These are phyloP conservation scores for Phaseolus lunatus DNA, from an alignment of 306 rosid genomes.

Conservation along the genomic window DNA sequence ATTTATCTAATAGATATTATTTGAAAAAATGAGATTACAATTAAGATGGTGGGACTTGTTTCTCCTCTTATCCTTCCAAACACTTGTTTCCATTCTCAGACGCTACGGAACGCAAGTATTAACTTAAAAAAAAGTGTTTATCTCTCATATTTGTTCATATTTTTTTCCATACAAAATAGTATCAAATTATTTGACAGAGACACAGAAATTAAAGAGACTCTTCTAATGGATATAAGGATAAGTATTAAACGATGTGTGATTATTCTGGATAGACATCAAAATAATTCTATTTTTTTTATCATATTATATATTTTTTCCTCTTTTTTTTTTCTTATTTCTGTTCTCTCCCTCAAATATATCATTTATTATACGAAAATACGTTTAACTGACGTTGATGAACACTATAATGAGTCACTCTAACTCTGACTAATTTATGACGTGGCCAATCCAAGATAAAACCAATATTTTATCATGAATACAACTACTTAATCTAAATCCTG, in stretches of 20 bases:
- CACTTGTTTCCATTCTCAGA: not conserved
- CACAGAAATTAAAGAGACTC: slow-evolving; percentile 13
- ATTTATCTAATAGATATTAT: too few relatives aligned
- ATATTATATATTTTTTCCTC: not conserved
- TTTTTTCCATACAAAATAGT: not conserved
- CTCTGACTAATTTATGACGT: not conserved
- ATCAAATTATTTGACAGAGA: slow-evolving; percentile 28
- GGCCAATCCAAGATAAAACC: not conserved
- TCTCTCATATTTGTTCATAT: not conserved
- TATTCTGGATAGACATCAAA: slow-evolving; percentile 14
- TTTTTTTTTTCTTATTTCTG: not conserved
- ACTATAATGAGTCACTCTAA: not conserved
- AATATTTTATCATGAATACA: not conserved
- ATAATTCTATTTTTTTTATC: not conserved
- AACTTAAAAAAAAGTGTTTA: not conserved
- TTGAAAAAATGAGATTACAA: not conserved
- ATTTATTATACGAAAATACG: not conserved
- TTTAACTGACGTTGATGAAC: slow-evolving; percentile 2
- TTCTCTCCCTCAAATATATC: not conserved
- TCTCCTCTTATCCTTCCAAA: not conserved
- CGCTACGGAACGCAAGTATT: not conserved
- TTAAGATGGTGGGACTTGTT: not conserved
- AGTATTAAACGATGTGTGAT: slow-evolving; percentile 10
- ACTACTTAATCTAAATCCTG: not conserved
- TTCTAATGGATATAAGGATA: slow-evolving; percentile 15